These are phyloP conservation scores for Ogataea dorogensis DNA, from an alignment of 805 yeast species.

Conservation along the genomic window DNA sequence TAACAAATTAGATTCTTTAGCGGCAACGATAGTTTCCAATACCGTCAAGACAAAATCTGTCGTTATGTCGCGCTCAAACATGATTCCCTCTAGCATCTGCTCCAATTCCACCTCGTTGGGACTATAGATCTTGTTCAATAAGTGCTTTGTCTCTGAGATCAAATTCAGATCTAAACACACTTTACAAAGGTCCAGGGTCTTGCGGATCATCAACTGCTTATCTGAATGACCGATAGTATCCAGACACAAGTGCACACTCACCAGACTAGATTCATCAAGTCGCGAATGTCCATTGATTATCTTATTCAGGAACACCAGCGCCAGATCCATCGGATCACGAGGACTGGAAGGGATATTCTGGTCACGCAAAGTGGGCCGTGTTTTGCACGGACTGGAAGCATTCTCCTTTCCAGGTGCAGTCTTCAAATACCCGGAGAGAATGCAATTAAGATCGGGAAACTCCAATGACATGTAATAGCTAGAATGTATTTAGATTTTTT, in stretches of 20 bases:
- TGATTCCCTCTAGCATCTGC: neutral
- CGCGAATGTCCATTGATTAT: slow-evolving; percentile 2
- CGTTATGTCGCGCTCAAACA: neutral
- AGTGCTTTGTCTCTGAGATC: neutral
- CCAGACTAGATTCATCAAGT: slow-evolving; percentile 4
- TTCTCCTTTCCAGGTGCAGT: too few species aligned
- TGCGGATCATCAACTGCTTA: neutral
- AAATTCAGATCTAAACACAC: neutral
- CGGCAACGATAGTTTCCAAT: neutral
- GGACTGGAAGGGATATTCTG: slow-evolving; percentile 5
- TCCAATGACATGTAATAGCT: slow-evolving; percentile 6
- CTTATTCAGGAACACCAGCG: slow-evolving; percentile 11
- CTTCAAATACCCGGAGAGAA: slow-evolving; percentile 13
- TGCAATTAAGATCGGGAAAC: slow-evolving; percentile 7
- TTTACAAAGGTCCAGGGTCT: slow-evolving; percentile 3
- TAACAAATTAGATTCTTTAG: neutral
- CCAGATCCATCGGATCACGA: slow-evolving; percentile 11
- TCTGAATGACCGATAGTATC: slow-evolving; percentile 7
- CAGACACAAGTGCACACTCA: slow-evolving; percentile 14
- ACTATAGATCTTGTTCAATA: neutral
- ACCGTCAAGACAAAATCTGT: slow-evolving; percentile 3
- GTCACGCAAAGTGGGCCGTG: too few species aligned
- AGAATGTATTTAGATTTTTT: slow-evolving; percentile 2
- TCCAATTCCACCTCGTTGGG: neutral
- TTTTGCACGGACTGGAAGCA: too few species aligned